These are phyloP conservation scores for Penicillium paneum DNA, from an alignment of 2,329 filamentous ascomycete species.

Conservation along the genomic window DNA sequence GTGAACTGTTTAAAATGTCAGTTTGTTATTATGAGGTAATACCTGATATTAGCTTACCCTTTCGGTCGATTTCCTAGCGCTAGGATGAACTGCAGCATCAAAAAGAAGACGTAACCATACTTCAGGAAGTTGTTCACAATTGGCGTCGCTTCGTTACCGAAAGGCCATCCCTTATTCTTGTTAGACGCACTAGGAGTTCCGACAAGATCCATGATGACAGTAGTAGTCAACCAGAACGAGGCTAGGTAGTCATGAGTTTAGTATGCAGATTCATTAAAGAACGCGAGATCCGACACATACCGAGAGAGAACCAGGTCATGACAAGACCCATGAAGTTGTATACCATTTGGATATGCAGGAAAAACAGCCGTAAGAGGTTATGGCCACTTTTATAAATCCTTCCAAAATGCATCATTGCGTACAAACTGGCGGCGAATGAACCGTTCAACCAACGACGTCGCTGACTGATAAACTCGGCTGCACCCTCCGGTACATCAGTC, in stretches of 20 bases:
- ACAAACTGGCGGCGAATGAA: slow-evolving; percentile 93
- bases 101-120: slow-evolving; percentile 85
- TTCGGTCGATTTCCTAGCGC: slow-evolving; percentile 94
- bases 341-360: slow-evolving; percentile 89
- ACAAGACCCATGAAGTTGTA: slow-evolving; percentile 87
- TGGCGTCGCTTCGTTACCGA: slow-evolving; percentile 50
- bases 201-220: slow-evolving; percentile 27
- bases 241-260: slow-evolving; percentile 10
- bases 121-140: slow-evolving; percentile 86
- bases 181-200: slow-evolving; percentile 22
- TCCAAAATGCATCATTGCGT: slow-evolving; percentile 94
- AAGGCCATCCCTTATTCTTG: slow-evolving; percentile 24
- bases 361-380: slow-evolving; percentile 95
- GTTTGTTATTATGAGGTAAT: not conserved
- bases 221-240: slow-evolving; percentile 27
- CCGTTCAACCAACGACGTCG: slow-evolving; percentile 97
- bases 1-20: slow-evolving; percentile 43
- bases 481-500: slow-evolving; percentile 96
- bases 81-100: slow-evolving; percentile 90
- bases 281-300: slow-evolving; percentile 36
- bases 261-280: not conserved
- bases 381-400: slow-evolving; percentile 97
- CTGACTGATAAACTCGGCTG: slow-evolving; percentile 92
- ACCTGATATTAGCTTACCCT: slow-evolving; percentile 52
- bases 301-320: slow-evolving; percentile 79